Conservation (phyloP, 2,329 filamentous ascomycete genomes). For the Fusarium bactridioides region DNA sequence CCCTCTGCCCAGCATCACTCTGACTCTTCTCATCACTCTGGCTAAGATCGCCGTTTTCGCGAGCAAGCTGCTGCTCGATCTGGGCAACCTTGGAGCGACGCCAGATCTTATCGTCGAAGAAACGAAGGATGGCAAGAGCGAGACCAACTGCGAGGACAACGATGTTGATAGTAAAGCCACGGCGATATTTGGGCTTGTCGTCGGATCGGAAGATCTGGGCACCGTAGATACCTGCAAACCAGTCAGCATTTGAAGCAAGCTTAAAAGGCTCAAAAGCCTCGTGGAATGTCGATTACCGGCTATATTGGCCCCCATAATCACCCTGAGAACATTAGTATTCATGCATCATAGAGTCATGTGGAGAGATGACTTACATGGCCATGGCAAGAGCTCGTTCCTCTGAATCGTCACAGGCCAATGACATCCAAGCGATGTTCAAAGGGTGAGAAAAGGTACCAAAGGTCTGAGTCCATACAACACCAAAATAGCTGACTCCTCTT, state of each 20-base stretch:
- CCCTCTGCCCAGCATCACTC: background rate
- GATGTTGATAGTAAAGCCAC: conserved; percentile 57
- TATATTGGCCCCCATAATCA: conserved; percentile 70
- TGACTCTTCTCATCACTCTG: conserved; percentile 15
- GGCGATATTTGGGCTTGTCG: conserved; percentile 59
- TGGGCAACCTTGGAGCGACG: conserved; percentile 16
- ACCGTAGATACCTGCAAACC: conserved; percentile 68
- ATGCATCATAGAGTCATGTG: too few species aligned
- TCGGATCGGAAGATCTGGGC: conserved; percentile 66
- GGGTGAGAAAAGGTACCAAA: conserved; percentile 64
- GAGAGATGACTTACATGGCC: conserved; percentile 57
- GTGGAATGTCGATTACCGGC: too few species aligned
- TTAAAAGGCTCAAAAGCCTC: too few species aligned
- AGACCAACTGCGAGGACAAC: conserved; percentile 55
- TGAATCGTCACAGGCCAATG: conserved; percentile 62
- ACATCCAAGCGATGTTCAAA: conserved; percentile 68
- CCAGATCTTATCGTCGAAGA: conserved; percentile 51
- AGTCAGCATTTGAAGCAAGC: too few species aligned
- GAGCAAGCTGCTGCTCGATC: conserved; percentile 7
- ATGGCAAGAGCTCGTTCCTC: conserved; percentile 67
- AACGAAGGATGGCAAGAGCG: conserved; percentile 51
- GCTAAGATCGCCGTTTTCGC: background rate
- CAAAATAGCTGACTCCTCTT: conserved; percentile 59
- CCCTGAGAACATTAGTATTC: conserved; percentile 36
- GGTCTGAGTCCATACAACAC: conserved; percentile 63